Conservation (phyloP, 2,329 filamentous ascomycete species). For the Xylariaceae sp. region DNA sequence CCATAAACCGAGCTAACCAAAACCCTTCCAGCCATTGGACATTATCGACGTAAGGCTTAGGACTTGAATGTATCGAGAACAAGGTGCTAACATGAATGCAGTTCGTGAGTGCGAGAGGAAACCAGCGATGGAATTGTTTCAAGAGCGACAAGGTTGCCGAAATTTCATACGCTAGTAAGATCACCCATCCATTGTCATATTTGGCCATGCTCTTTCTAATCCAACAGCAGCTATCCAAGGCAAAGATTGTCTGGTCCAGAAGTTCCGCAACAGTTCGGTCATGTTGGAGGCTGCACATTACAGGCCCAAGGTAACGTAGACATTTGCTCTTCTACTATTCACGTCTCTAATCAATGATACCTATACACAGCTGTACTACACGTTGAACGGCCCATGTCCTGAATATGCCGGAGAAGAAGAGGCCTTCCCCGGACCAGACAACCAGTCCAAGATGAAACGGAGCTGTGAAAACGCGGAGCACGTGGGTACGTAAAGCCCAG, state of each 20-base stretch:
- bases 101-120: conserved; percentile 68
- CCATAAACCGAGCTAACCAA: conserved; percentile 46
- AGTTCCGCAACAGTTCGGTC: conserved; percentile 94
- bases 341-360: conserved; percentile 8
- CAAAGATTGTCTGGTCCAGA: conserved; percentile 82
- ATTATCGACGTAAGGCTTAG: conserved; percentile 60
- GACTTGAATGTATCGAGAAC: not conserved
- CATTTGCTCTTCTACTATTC: not conserved
- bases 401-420: conserved; percentile 66
- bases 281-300: conserved; percentile 83
- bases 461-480: conserved; percentile 84
- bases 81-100: conserved; percentile 32
- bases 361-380: conserved; percentile 47
- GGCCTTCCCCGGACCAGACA: conserved; percentile 73
- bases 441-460: conserved; percentile 80
- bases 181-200: conserved; percentile 17
- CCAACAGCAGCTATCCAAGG: conserved; percentile 72
- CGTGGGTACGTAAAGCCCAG: conserved; percentile 57
- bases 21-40: conserved; percentile 55
- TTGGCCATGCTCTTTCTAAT: conserved; percentile 26
- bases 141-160: conserved; percentile 81
- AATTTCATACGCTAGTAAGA: conserved; percentile 90
- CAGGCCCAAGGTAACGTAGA: conserved; percentile 70
- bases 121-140: conserved; percentile 74
- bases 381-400: conserved; percentile 44